Conservation (phyloP, 495 filamentous ascomycete species). For the Aspergillus heteromorphus region DNA sequence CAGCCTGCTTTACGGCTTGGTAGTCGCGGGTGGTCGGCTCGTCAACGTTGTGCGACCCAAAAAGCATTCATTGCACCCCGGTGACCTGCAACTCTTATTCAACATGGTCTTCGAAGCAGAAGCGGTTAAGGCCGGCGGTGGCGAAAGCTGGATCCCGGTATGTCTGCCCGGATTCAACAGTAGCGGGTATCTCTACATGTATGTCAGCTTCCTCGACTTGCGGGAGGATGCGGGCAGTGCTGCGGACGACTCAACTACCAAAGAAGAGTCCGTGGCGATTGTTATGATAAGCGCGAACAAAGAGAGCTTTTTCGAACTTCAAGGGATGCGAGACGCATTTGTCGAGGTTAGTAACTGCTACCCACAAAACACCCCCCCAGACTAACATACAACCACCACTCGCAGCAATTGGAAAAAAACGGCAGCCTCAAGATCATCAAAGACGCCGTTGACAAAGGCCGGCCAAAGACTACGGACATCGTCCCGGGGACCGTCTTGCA, state of each 20-base stretch:
- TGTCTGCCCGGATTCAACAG: conserved; percentile 97
- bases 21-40: conserved; percentile 89
- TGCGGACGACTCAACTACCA: conserved; percentile 33
- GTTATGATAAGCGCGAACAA: conserved; percentile 89
- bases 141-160: conserved; percentile 96
- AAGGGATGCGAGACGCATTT: conserved; percentile 76
- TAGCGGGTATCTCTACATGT: conserved; percentile 97
- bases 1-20: conserved; percentile 83
- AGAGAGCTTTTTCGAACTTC: conserved; percentile 85
- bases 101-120: conserved; percentile 99
- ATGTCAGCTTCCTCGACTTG: conserved; percentile 79
- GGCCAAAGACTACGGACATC: conserved; percentile 66
- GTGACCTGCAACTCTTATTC: conserved; percentile 93
- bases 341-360: conserved; percentile 47
- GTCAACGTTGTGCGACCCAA: conserved; percentile 92
- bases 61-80: conserved; percentile 91
- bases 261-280: conserved; percentile 77
- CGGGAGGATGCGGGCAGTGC: conserved; percentile 26
- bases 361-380: neutral
- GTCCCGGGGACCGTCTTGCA: conserved; percentile 71
- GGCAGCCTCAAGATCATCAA: conserved; percentile 71
- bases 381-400: neutral
- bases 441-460: conserved; percentile 62
- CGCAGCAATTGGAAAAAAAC: conserved; percentile 62
- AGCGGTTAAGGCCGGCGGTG: conserved; percentile 79